phyloP scores from a whole-genome alignment of 2,329 filamentous ascomycete genomes.

The Cladosporium sp. region DNA sequence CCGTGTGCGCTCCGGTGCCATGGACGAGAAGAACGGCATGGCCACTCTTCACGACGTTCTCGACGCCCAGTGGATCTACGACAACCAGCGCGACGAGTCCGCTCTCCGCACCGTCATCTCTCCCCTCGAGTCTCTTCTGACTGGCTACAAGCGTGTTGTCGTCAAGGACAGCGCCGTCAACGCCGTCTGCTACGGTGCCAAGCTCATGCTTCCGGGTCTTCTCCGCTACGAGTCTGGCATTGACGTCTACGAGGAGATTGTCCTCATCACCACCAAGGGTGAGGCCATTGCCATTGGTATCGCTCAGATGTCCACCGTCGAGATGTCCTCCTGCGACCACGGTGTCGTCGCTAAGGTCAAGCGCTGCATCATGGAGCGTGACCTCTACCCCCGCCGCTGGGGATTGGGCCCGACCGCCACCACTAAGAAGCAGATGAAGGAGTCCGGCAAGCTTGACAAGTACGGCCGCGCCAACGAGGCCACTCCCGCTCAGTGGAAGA shows the following conservation, averaged over 20 bases:
- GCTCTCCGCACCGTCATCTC: conserved; percentile 88
- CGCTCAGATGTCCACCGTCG: conserved; percentile 95
- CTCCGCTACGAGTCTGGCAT: conserved; percentile 88
- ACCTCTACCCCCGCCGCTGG: conserved; percentile 95
- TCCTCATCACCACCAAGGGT: conserved; percentile 98
- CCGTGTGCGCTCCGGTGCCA: conserved; percentile 87
- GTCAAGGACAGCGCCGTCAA: conserved; percentile 97
- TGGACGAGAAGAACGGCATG: conserved; percentile 84
- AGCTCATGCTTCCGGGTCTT: conserved; percentile 96
- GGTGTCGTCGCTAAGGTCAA: conserved; percentile 98
- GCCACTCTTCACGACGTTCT: conserved; percentile 94
- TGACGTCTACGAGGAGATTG: conserved; percentile 91
- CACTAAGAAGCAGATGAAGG: conserved; percentile 99
- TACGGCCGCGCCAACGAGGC: conserved; percentile 87
- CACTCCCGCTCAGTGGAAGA: conserved; percentile 89
- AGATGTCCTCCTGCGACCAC: conserved; percentile 95
- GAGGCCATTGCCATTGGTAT: conserved; percentile 96
- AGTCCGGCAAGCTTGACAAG: conserved; percentile 96
- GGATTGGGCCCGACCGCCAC: conserved; percentile 86
- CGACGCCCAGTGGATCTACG: conserved; percentile 91
- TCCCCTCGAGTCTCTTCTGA: conserved; percentile 86
- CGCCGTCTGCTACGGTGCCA: conserved; percentile 96
- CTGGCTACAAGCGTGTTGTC: conserved; percentile 91
- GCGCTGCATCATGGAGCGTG: conserved; percentile 99
- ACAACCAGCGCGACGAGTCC: conserved; percentile 92